Percentiles rank a stretch among this genome's conserved stretches.
phyloP scores from a whole-genome alignment of 139 green algal species.

The Nannochloris sp. region DNA sequence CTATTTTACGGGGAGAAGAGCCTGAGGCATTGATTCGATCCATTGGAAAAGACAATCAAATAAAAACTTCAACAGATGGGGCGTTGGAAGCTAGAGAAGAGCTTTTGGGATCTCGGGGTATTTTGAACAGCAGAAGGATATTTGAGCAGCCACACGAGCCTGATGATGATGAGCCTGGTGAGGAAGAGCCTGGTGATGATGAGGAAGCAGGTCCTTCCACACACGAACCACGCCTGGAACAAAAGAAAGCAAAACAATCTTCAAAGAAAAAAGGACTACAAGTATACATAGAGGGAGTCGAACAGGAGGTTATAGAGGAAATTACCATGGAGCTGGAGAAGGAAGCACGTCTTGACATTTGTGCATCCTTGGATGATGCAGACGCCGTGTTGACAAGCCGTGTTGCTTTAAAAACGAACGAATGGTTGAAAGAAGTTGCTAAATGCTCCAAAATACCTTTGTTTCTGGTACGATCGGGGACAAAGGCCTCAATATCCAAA shows the following conservation, averaged over 20 bases:
- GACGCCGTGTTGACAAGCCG: slow-evolving; percentile 7
- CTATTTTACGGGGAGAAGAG: not conserved
- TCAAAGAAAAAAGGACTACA: not conserved
- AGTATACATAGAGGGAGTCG: slow-evolving; percentile 1
- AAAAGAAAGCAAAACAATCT: not conserved
- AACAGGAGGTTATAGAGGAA: not conserved
- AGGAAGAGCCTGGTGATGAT: too few species aligned
- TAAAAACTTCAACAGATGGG: not conserved
- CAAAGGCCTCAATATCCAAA: not conserved
- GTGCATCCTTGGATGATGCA: not conserved
- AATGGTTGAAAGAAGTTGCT: slow-evolving; percentile 8
- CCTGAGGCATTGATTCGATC: not conserved
- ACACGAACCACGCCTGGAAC: not conserved
- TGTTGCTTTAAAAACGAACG: not conserved
- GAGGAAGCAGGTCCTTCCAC: not conserved
- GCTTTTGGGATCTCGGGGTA: too few species aligned
- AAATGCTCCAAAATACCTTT: slow-evolving; percentile 3
- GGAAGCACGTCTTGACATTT: not conserved
- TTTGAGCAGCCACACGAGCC: too few species aligned
- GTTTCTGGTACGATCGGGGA: not conserved
- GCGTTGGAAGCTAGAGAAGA: not conserved
- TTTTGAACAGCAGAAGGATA: too few species aligned
- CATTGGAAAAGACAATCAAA: not conserved
- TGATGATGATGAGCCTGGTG: not conserved
- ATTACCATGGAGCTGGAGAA: not conserved